Evolutionary conservation across 805 yeast species (phyloP), one percentile per base, ranked within the genome.

Genomic region (Kodamaea restingae): DNA sequence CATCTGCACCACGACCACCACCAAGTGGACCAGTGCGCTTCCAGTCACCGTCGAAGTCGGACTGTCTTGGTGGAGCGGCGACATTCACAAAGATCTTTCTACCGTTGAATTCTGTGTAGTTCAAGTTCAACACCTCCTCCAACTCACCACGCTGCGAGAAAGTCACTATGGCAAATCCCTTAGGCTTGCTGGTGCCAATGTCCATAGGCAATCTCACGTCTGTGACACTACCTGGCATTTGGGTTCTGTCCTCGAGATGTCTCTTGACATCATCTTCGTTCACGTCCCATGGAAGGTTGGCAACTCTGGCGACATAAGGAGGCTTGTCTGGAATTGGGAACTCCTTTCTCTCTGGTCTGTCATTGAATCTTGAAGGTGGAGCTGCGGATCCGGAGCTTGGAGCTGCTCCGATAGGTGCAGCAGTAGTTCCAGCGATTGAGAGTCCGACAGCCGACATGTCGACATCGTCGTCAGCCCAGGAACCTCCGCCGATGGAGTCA

Each of bases 261-360:
- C 73, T 75, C 38, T 61, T 67, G 42, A 84, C 70, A 38, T 71
- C 76, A 26, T 71, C 78, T 61, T 91, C 97, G 34, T 70, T 62
- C 32, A 78, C 75, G 42, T 84, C 90, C 81, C 85, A 84, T 44
- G 96, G 87, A 56, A 93, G 76, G 67, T 90, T 88, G 58, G 78
- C 78, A 49, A 91, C 73, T 60, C 87, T 79, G n/a, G 96, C 97
- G 54, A 85, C 83, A 73, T 65, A 93, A 39, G 99, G 99, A 14
- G 97, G 88, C 38, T 67, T 74, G 52, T 88, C 91, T 33, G 99
- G 99, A 44, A 93, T 73, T 31, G 96, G 95, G 51, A 67, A 84
- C 57, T 83, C 90, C 46, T 69, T 72, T 63, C 86, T 76, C 46
- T 75, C 78, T 48, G 67, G 66, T 48, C 68, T 63, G 55, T 42